phyloP scores from a whole-genome alignment of 192 early-diverging fungal species.

The Chytriomyces hyalinus region DNA sequence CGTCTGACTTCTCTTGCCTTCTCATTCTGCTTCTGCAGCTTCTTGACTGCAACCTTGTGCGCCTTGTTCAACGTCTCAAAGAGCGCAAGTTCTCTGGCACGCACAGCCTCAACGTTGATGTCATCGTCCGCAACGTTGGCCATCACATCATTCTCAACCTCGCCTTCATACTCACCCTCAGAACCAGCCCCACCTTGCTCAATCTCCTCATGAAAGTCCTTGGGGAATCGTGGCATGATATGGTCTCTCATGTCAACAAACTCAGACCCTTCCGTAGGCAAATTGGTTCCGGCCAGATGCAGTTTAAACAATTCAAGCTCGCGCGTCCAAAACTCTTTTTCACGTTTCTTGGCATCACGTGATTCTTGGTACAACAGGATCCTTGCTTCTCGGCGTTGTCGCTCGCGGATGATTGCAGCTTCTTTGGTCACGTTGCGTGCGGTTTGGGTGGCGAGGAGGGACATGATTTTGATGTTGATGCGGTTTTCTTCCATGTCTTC shows the following conservation, averaged over 20 bases:
- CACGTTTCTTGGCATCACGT: neutral
- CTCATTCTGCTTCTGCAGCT: conserved; percentile 6
- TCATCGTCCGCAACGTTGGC: neutral
- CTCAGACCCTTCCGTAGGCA: neutral
- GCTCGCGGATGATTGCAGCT: neutral
- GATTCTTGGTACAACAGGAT: neutral
- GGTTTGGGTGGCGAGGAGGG: neutral
- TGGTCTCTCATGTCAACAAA: neutral
- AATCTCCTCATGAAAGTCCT: conserved; percentile 17
- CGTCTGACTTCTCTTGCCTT: neutral
- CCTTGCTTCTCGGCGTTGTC: conserved; percentile 5
- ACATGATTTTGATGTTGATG: neutral
- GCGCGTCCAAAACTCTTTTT: conserved; percentile 20
- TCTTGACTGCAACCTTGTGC: neutral
- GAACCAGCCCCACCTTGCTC: neutral
- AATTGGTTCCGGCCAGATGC: neutral
- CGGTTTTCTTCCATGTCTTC: conserved; percentile 19
- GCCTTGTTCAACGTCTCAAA: conserved; percentile 25
- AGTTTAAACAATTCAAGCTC: conserved; percentile 11
- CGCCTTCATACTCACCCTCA: neutral
- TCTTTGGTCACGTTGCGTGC: neutral
- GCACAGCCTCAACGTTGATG: conserved; percentile 2
- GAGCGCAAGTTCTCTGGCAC: conserved; percentile 9
- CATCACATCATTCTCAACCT: neutral
- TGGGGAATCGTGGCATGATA: neutral